These are phyloP conservation scores for Earliella scabrosa DNA, from an alignment of 1,284 basidiomycete genomes.

Conservation along the genomic window DNA sequence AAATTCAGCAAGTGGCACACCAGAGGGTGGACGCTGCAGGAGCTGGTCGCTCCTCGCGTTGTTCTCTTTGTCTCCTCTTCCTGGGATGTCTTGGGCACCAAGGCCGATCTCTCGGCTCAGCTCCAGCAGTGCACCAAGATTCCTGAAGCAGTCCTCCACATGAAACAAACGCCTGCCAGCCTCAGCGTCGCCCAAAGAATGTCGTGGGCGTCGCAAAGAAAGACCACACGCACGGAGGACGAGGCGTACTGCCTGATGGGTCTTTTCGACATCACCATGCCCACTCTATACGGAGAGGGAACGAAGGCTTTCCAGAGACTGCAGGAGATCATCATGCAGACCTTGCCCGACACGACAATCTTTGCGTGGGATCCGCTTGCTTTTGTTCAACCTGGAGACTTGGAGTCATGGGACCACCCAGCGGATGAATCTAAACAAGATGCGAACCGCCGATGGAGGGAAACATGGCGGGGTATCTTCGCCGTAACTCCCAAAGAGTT, in stretches of 20 bases:
- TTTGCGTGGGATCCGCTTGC: not conserved
- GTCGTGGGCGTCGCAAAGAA: constrained; percentile 7
- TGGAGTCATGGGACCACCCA: too few relatives aligned
- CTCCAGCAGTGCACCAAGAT: constrained; percentile 1
- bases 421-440: too few relatives aligned
- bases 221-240: constrained; percentile 6
- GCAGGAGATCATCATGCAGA: constrained; percentile 2
- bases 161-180: not conserved
- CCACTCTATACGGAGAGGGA: constrained; percentile 2
- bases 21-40: not conserved
- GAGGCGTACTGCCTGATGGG: constrained; percentile 10
- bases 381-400: too few relatives aligned
- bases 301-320: not conserved
- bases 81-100: constrained; percentile 7
- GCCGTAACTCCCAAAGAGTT: too few relatives aligned
- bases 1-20: not conserved
- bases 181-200: constrained; percentile 8
- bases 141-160: not conserved
- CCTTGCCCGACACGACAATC: not conserved
- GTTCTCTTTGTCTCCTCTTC: constrained; percentile 5
- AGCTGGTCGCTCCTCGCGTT: constrained; percentile 1
- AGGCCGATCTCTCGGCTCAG: not conserved
- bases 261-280: constrained; percentile 3
- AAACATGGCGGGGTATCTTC: too few relatives aligned
- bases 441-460: too few relatives aligned